These are phyloP conservation scores for Monosporascus ibericus DNA, from an alignment of 2,329 filamentous ascomycete species.

Conservation along the genomic window DNA sequence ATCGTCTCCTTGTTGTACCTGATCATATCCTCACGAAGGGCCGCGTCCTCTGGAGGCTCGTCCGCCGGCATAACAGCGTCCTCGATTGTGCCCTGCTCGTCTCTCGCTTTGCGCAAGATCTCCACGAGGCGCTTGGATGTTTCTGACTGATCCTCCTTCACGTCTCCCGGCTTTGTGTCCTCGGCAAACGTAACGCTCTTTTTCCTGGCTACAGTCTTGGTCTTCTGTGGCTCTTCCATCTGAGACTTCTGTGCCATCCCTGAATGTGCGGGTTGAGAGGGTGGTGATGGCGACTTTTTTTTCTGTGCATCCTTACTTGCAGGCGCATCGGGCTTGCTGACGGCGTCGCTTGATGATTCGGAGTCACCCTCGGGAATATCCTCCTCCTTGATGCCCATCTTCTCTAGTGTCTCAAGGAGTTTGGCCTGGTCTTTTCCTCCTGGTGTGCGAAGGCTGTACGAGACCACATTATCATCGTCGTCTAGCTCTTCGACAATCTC, in stretches of 20 bases:
- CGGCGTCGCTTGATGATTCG: constrained; percentile 4
- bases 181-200: constrained; percentile 60
- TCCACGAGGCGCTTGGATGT: constrained; percentile 45
- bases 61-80: constrained; percentile 60
- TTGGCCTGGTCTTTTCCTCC: constrained; percentile 57
- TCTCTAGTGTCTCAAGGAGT: constrained; percentile 66
- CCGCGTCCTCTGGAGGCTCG: constrained; percentile 75
- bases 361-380: constrained; percentile 20
- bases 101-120: constrained; percentile 51
- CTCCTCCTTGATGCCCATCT: constrained; percentile 60
- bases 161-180: constrained; percentile 45
- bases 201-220: constrained; percentile 23
- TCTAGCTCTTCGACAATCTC: constrained; percentile 92
- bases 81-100: constrained; percentile 44
- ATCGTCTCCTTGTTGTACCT: constrained; percentile 58
- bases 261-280: not conserved
- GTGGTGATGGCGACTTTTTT: not conserved
- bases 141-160: constrained; percentile 27
- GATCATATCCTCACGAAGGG: constrained; percentile 80
- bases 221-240: constrained; percentile 2
- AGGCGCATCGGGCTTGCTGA: constrained; percentile 10
- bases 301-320: not conserved
- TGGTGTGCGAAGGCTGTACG: constrained; percentile 58
- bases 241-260: not conserved
- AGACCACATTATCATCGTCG: constrained; percentile 80